A percentile compares a stretch with the other conserved stretches of the same genome.
phyloP scores from a whole-genome alignment of 192 early-diverging fungal species.

The Kickxella alabastrina region DNA sequence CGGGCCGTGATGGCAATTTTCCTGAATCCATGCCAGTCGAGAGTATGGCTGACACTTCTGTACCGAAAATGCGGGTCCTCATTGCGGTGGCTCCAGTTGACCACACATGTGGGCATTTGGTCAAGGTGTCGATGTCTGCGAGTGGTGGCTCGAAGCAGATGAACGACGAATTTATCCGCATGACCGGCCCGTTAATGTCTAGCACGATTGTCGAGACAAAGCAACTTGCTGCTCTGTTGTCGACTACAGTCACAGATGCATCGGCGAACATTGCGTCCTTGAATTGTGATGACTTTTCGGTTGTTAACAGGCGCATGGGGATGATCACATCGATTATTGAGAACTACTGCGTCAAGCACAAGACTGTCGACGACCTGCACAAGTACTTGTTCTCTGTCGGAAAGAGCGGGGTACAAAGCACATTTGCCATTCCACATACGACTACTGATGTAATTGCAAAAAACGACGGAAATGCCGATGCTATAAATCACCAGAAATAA shows the following conservation, averaged over 20 bases:
- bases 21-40: too few relatives aligned
- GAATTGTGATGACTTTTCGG: constrained; percentile 40
- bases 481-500: too few relatives aligned
- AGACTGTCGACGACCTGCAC: constrained; percentile 20
- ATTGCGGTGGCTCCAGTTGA: constrained; percentile 34
- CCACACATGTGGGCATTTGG: constrained; percentile 23
- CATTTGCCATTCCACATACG: constrained; percentile 15
- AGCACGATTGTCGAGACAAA: constrained; percentile 26
- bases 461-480: too few relatives aligned
- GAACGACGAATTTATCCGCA: constrained; percentile 37
- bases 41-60: too few relatives aligned
- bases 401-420: constrained; percentile 30
- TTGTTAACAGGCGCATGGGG: constrained; percentile 28
- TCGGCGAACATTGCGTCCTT: constrained; percentile 47
- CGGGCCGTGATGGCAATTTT: too few relatives aligned
- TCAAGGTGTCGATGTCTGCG: constrained; percentile 34
- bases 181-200: constrained; percentile 45
- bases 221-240: constrained; percentile 31
- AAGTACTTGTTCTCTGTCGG: constrained; percentile 38
- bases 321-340: constrained; percentile 39
- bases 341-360: constrained; percentile 13
- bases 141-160: constrained; percentile 28
- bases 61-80: constrained; percentile 14
- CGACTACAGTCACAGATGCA: constrained; percentile 38
- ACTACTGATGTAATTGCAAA: neutral